Percentiles rank a stretch among this genome's conserved stretches.
Conservation (phyloP, 345 rosid species). For the Citrus sinensis region DNA sequence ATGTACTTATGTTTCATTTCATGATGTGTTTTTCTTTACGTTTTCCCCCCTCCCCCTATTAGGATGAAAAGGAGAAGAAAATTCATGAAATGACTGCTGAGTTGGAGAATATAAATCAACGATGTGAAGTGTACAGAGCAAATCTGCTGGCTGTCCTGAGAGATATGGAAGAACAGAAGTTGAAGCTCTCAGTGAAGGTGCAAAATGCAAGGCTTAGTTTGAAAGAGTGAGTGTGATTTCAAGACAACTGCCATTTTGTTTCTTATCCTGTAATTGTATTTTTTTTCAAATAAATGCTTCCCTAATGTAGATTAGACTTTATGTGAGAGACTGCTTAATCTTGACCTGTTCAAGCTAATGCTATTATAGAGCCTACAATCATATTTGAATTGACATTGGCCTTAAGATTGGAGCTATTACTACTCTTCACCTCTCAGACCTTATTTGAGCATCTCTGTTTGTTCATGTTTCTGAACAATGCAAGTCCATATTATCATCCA, state of each 20-base stretch:
- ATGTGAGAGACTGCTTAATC: neutral
- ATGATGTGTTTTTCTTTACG: neutral
- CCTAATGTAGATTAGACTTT: neutral
- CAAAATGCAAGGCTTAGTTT: constrained; percentile 79
- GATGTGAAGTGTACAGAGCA: constrained; percentile 68
- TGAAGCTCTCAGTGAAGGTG: constrained; percentile 77
- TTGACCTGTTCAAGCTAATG: no score
- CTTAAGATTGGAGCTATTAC: neutral
- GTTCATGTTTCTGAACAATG: neutral
- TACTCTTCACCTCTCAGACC: neutral
- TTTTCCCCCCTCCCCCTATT: neutral
- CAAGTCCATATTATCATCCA: neutral
- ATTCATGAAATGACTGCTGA: constrained; percentile 56
- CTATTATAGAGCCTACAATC: neutral
- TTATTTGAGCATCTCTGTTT: neutral
- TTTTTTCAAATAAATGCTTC: neutral
- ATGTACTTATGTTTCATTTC: constrained; percentile 1
- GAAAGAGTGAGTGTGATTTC: constrained; percentile 43
- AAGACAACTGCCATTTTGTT: neutral
- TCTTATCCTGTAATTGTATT: neutral
- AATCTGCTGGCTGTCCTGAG: constrained; percentile 66
- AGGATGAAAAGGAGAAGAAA: constrained; percentile 73
- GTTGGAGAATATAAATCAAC: constrained; percentile 56
- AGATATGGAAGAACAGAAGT: constrained; percentile 87
- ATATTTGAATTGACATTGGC: neutral